phyloP scores from a whole-genome alignment of 1,139 yeast species.

The Suhomyces coccinellae region DNA sequence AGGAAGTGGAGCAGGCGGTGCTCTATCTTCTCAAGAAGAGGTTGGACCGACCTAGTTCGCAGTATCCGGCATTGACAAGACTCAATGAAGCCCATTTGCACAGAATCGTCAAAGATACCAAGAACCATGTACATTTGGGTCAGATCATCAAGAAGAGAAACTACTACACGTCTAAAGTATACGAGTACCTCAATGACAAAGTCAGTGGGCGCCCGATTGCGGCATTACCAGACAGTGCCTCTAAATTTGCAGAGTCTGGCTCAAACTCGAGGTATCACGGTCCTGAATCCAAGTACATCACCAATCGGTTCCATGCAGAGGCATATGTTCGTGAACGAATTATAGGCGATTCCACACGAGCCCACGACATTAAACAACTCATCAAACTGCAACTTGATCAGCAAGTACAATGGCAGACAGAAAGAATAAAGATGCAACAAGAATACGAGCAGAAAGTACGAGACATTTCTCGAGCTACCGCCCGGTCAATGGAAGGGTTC shows the following conservation, averaged over 20 bases:
- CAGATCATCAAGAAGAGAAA: slow-evolving; percentile 16
- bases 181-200: slow-evolving; percentile 14
- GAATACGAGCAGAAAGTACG: slow-evolving; percentile 11
- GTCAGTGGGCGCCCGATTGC: neutral
- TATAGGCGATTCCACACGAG: neutral
- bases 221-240: too few relatives aligned
- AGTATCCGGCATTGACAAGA: slow-evolving; percentile 8
- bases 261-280: neutral
- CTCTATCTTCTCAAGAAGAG: slow-evolving; percentile 13
- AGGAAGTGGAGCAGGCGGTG: slow-evolving; percentile 14
- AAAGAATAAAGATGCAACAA: slow-evolving; percentile 17
- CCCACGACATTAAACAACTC: slow-evolving; percentile 6
- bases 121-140: slow-evolving; percentile 13
- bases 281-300: slow-evolving; percentile 21
- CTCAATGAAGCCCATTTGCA: slow-evolving; percentile 7
- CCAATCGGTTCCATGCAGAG: slow-evolving; percentile 24
- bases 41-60: slow-evolving; percentile 9
- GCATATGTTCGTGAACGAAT: slow-evolving; percentile 16
- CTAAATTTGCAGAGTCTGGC: too few relatives aligned
- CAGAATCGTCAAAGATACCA: slow-evolving; percentile 7
- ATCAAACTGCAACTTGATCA: slow-evolving; percentile 19
- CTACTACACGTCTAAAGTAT: slow-evolving; percentile 17
- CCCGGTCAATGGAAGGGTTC: slow-evolving; percentile 16
- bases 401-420: slow-evolving; percentile 20
- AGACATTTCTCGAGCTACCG: slow-evolving; percentile 4